Conservation (phyloP, 768 basidiomycete genomes). For the Tulasnella sp. region DNA sequence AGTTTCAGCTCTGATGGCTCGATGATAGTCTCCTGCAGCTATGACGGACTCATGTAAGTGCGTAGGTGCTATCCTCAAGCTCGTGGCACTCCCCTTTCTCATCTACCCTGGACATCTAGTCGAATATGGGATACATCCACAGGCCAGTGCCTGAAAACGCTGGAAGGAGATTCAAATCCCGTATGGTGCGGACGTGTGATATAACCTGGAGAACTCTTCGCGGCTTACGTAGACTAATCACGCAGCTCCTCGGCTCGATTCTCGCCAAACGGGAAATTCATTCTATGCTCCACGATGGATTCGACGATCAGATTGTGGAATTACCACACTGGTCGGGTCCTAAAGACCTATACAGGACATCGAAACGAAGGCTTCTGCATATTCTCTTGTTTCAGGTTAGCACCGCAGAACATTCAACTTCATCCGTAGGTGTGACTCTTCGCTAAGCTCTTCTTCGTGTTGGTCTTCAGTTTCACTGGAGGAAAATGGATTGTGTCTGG, state of each 20-base stretch:
- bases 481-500: conserved; percentile 74
- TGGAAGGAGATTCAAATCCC: conserved; percentile 94
- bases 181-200: conserved; percentile 48
- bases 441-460: no score
- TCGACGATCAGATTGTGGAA: conserved; percentile 93
- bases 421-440: no score
- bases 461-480: conserved; percentile 37
- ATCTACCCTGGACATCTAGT: conserved; percentile 34
- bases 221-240: conserved; percentile 5
- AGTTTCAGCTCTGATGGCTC: conserved; percentile 92
- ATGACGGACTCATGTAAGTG: conserved; percentile 91
- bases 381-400: conserved; percentile 49
- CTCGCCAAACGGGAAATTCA: conserved; percentile 83
- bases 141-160: conserved; percentile 93
- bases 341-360: conserved; percentile 89
- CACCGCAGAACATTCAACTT: background rate
- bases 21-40: conserved; percentile 86
- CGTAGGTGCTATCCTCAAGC: background rate
- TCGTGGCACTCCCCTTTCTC: background rate
- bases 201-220: background rate
- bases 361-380: conserved; percentile 77
- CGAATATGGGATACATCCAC: conserved; percentile 97
- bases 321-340: conserved; percentile 77
- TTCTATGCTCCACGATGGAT: conserved; percentile 87
- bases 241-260: conserved; percentile 66